Base-by-base conservation (phyloP, 768 basidiomycete species). In the Phallus indusiatus region DNA sequence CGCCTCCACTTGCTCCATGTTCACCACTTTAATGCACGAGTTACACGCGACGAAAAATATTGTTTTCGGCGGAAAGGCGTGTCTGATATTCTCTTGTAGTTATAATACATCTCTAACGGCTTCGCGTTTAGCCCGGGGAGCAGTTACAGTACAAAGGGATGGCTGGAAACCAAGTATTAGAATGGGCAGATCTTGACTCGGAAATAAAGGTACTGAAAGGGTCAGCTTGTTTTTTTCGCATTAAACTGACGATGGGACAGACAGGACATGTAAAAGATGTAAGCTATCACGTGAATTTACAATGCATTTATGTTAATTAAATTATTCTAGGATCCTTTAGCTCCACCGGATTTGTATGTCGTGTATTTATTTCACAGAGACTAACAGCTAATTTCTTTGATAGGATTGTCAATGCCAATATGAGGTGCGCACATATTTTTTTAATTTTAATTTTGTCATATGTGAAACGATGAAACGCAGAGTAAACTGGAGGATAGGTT, bases 1-100 rank as follows among this genome's bases (percentile, higher is more conserved):
- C 61, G 82, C 82, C 7, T 82, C 81, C 5, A 84, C 83, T 1
- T 84, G 83, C 60, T 80, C 82, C 0, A 77, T 82, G 76, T 84
- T 84, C 66, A 79, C 75, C 57, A 83, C 81, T 1, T 66, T 83
- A 55, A 83, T 85, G 82, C 72, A 75, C 54, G 83, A 85, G 66
- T 68, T 74, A 12, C 79, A 82, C 63, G 65, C 73, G 9, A 80
- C 77, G 2, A 79, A 74, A 63, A 76, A 79, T 48, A 81, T 78
- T 5, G 67, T 82, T 14, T 83, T 83, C 61, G 81, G 83, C 21
- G 81, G 81, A 21, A 81, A 79, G 47, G 56, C 33, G 17, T 5
- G 47, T 34, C 16, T 22, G 28, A n/a, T 3, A 14, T 5, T 33
- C 24, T 14, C n/a, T n/a, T n/a, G n/a, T 8, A 17, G n/a, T 10